A percentile compares a stretch with the other conserved stretches of the same genome.
Conservation (phyloP, 768 basidiomycete species). For the Termitomyces sp. region DNA sequence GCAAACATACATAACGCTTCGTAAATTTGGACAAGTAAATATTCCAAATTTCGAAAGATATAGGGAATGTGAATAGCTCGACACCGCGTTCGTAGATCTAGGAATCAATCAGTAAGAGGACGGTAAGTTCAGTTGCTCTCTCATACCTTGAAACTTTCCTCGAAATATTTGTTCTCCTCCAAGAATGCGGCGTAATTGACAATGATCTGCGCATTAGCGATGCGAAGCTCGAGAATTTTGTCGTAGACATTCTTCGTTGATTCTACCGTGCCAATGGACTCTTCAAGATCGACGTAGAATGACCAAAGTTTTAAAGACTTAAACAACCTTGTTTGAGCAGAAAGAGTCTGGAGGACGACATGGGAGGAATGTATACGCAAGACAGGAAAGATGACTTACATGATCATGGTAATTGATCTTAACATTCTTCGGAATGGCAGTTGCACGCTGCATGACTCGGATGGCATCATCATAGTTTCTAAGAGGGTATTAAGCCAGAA, state of each 20-base stretch:
- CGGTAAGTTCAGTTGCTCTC: not conserved
- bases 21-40: slow-evolving; percentile 97
- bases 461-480: slow-evolving; percentile 97
- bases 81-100: slow-evolving; percentile 96
- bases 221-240: slow-evolving; percentile 92
- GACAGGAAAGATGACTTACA: slow-evolving; percentile 37
- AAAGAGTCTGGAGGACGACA: slow-evolving; percentile 51
- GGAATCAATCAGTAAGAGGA: slow-evolving; percentile 5
- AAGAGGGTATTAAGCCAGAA: slow-evolving; percentile 1
- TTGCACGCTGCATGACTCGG: slow-evolving; percentile 94
- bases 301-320: slow-evolving; percentile 99
- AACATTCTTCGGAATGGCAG: slow-evolving; percentile 83
- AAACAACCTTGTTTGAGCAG: slow-evolving; percentile 89
- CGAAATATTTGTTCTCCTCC: slow-evolving; percentile 97
- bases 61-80: slow-evolving; percentile 95
- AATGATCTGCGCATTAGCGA: slow-evolving; percentile 97
- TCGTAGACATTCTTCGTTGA: slow-evolving; percentile 92
- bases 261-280: slow-evolving; percentile 93
- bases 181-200: slow-evolving; percentile 97
- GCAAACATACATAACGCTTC: slow-evolving; percentile 80
- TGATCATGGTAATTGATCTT: slow-evolving; percentile 96
- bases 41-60: slow-evolving; percentile 99
- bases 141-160: slow-evolving; percentile 93
- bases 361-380: not conserved
- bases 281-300: slow-evolving; percentile 96